Percentiles rank a stretch among this genome's conserved stretches.
Conservation (phyloP, 768 basidiomycete genomes). For the Cubamyces lactineus region DNA sequence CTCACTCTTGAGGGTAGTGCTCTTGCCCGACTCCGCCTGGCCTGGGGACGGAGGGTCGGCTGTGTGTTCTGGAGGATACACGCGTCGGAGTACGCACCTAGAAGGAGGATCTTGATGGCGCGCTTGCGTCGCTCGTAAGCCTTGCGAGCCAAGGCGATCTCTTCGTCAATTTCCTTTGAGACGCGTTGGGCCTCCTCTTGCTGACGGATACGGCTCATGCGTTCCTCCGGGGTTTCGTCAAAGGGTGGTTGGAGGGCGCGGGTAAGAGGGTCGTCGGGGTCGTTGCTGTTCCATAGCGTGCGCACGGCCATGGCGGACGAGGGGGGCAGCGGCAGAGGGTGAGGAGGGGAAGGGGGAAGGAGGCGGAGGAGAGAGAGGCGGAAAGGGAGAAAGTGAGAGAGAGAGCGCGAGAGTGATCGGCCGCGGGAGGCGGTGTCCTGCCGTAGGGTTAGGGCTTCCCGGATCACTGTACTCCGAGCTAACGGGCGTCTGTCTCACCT, state of each 20-base stretch:
- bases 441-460: neutral
- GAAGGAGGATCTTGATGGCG: conserved; percentile 56
- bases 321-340: neutral
- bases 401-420: neutral
- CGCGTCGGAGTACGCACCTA: conserved; percentile 43
- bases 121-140: conserved; percentile 51
- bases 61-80: too few species aligned
- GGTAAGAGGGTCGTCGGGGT: conserved; percentile 40
- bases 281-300: conserved; percentile 9
- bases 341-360: neutral
- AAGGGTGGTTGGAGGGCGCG: conserved; percentile 37
- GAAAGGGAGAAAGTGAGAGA: neutral
- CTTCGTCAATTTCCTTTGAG: conserved; percentile 54
- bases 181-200: conserved; percentile 47
- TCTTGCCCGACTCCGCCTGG: conserved; percentile 66
- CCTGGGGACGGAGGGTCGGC: conserved; percentile 38
- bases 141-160: conserved; percentile 48
- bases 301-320: conserved; percentile 12
- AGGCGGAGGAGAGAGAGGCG: neutral
- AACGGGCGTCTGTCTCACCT: neutral
- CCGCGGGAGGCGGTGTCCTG: neutral
- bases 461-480: neutral
- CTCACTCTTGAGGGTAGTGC: conserved; percentile 39
- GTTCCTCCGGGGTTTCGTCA: conserved; percentile 43
- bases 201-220: conserved; percentile 37